Conservation (phyloP, 257 asterid species). For the Nicotiana attenuata region DNA sequence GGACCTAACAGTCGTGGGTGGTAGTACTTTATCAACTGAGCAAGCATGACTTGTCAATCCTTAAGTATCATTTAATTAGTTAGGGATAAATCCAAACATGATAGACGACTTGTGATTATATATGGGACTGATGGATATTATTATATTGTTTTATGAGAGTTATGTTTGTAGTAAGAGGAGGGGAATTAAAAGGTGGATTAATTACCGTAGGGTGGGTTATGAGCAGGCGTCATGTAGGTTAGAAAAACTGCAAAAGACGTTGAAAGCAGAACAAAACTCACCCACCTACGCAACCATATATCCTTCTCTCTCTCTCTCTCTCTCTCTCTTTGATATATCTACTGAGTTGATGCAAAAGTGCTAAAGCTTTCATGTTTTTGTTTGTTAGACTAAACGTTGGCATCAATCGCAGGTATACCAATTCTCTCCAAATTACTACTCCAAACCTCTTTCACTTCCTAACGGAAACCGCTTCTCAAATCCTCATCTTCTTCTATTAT, state of each 20-base stretch:
- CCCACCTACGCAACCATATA: conserved; percentile 50
- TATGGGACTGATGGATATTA: too few relatives aligned
- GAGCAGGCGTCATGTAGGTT: conserved; percentile 48
- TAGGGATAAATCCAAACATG: too few relatives aligned
- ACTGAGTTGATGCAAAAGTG: not conserved
- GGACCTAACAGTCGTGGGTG: too few relatives aligned
- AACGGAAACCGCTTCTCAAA: conserved; percentile 54
- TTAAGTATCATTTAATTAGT: too few relatives aligned
- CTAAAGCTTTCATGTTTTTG: not conserved
- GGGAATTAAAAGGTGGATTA: not conserved
- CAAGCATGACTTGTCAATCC: too few relatives aligned
- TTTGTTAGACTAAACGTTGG: conserved; percentile 72
- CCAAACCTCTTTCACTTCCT: conserved; percentile 59
- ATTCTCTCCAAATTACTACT: conserved; percentile 19
- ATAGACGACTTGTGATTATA: too few relatives aligned
- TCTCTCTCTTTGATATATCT: not conserved
- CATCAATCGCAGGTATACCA: conserved; percentile 71
- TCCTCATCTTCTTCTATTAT: conserved; percentile 12
- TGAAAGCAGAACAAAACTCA: conserved; percentile 51
- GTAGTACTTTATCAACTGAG: too few relatives aligned
- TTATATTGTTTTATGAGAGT: not conserved
- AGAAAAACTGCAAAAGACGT: conserved; percentile 41
- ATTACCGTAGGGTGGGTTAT: conserved; percentile 35
- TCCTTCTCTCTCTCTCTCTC: not conserved
- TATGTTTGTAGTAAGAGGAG: not conserved